Conservation (phyloP, 1,139 yeast species). For the Barnettozyma hawaiiensis region DNA sequence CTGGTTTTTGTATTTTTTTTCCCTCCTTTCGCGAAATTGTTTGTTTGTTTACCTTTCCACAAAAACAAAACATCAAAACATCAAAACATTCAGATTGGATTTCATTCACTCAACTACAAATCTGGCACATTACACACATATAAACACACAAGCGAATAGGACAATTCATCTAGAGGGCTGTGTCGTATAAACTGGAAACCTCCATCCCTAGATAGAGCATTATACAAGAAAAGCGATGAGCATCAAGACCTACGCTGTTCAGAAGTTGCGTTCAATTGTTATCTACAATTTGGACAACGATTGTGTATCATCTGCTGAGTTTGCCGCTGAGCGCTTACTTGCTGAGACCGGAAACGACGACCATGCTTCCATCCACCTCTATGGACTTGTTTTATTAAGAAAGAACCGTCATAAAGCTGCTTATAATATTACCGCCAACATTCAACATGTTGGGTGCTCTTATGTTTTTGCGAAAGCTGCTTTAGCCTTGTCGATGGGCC, state of each 20-base stretch:
- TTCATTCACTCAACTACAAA: too few relatives aligned
- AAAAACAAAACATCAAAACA: neutral
- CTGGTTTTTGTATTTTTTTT: too few relatives aligned
- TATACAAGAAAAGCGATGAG: slow-evolving; percentile 11
- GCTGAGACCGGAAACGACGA: slow-evolving; percentile 38
- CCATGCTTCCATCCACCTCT: slow-evolving; percentile 54
- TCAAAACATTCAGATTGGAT: too few relatives aligned
- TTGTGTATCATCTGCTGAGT: slow-evolving; percentile 66
- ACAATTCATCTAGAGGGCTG: neutral
- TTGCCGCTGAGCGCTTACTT: slow-evolving; percentile 70
- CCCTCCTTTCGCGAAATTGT: neutral
- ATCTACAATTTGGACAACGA: slow-evolving; percentile 71
- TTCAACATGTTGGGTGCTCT: slow-evolving; percentile 62
- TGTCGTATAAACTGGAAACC: too few relatives aligned
- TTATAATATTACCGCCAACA: slow-evolving; percentile 41
- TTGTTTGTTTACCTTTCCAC: slow-evolving; percentile 3
- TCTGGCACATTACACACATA: too few relatives aligned
- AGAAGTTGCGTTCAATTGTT: slow-evolving; percentile 48
- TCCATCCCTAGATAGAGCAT: neutral
- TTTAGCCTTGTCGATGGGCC: slow-evolving; percentile 46
- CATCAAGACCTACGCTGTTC: slow-evolving; percentile 27
- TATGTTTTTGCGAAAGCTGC: slow-evolving; percentile 67
- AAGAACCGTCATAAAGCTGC: slow-evolving; percentile 57
- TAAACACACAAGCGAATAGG: neutral
- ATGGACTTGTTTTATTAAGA: slow-evolving; percentile 56